Base-by-base conservation (phyloP, 371 early-diverging fungal species). In the Choanephora cucurbitarum region DNA sequence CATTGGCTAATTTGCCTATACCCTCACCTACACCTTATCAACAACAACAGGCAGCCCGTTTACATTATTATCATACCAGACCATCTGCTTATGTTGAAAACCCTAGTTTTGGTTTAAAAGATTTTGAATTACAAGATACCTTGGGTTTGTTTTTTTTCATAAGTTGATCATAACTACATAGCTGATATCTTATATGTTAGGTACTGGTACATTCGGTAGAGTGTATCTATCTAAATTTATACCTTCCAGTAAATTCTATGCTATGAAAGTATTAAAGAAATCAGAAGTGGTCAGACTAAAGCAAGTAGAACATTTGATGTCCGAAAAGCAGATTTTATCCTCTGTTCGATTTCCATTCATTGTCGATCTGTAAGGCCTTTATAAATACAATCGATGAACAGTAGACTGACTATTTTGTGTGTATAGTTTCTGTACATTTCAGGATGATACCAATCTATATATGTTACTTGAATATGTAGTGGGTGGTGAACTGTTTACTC, bases 261-360 rank as follows among this genome's bases (percentile, higher is more conserved):
- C 98, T 15, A 91, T 96, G 93, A 97, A 97, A 71, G 92, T 94
- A 43, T 69, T 97, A 55, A 92, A 91, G 64, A 97, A 97, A 68
- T 80, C 86, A 22, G 93, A 94, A 65, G 92, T 97, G 2, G 95
- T 97, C 7, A 82, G 91, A 49, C 79, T 94, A 51, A 93, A 95
- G 78, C 98, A 97, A 49, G 67, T 67, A n/a, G 67, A 67, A 13
- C 67, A 67, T 58, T 51, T 67, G 28, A 32, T 67, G 39, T 67
- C 67, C 31, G 67, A 67, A 58, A 67, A 67, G 34, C 59, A 67
- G 44, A 67, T 67, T 17, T 52, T 67, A 21, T 48, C 67, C 15
- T 67, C 67, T 22, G 58, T 67, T 32, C 55, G 58, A 44, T 67
- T 67, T 47, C 62, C 69, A 14, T 67, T 67, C 49, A 57, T 67